These are phyloP conservation scores for Termitomyces titanicus DNA, from an alignment of 768 basidiomycete genomes.

Conservation along the genomic window DNA sequence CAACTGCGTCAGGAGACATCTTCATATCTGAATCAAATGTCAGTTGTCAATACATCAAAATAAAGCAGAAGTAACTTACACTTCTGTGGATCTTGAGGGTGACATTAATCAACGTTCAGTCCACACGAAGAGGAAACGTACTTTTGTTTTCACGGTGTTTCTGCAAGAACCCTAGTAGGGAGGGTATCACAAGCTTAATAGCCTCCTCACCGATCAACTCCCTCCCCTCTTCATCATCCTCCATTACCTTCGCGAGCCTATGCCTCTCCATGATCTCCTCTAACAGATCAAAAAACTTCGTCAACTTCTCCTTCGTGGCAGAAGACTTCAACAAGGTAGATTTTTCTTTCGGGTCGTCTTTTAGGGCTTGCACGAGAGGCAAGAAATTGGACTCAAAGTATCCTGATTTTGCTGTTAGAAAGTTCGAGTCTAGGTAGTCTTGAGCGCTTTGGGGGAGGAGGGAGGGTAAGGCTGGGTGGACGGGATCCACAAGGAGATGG, in stretches of 20 bases:
- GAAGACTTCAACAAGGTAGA: conserved; percentile 30
- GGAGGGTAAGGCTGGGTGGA: conserved; percentile 38
- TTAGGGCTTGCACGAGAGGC: conserved; percentile 67
- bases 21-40: conserved; percentile 62
- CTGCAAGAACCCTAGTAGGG: conserved; percentile 69
- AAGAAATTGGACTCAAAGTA: conserved; percentile 85
- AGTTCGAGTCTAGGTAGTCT: conserved; percentile 63
- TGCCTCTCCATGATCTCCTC: conserved; percentile 82
- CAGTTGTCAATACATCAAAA: conserved; percentile 1
- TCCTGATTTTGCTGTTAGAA: conserved; percentile 76
- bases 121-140: conserved; percentile 28
- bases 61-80: conserved; percentile 38
- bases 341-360: conserved; percentile 60
- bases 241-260: conserved; percentile 60
- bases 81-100: conserved; percentile 61
- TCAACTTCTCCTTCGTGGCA: conserved; percentile 79
- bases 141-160: conserved; percentile 80
- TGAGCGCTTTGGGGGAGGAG: conserved; percentile 60
- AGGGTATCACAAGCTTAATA: conserved; percentile 72
- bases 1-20: conserved; percentile 69
- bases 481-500: conserved; percentile 51
- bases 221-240: conserved; percentile 63
- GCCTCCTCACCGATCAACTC: conserved; percentile 67
- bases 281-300: conserved; percentile 73
- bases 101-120: conserved; percentile 2